Base-by-base conservation (phyloP, 148 eudicot genomes). In the Persicaria maculosa region DNA sequence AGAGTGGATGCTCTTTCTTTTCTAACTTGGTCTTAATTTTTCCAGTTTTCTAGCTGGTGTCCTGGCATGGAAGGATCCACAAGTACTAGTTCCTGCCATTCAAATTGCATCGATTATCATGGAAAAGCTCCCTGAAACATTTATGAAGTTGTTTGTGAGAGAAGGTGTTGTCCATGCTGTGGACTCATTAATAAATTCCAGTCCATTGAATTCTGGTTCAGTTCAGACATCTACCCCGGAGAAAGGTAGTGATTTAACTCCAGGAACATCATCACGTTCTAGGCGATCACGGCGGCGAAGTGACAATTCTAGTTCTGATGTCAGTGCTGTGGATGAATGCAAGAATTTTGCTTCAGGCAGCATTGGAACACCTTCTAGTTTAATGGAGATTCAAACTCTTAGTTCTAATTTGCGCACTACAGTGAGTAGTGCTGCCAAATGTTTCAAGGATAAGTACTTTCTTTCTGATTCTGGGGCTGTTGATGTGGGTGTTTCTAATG, bases 141-240 rank as follows among this genome's bases (percentile, higher is more conserved):
- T 96, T 77, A 84, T 94, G 25, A 92, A 92, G 89, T 79, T 96
- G 92, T 96, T 92, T 80, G 90, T 90, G 25, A 89, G 97, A 79
- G 99, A 96, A 87, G 99, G 99, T 50, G 97, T 96, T 57, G 93
- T 92, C 53, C 97, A 96, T 82, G 99, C 99, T 47, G 85, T 96
- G 46, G 99, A 92, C 75, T 80, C 94, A 16, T 88, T 96, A 73
- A 85, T 92, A 68, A 44, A 86, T 50, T 76, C 83, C n/a, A 81
- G 84, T 71, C 75, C 89, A 47, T 72, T 83, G 68, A 77, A 73
- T 77, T 22, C 86, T 58, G 68, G 25, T 78, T 79, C 85, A 47
- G 75, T 83, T 50, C 91, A 83, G 72, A 73, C 82, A 67, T 81
- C 90, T 55, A 75, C 79, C 7, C 44, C 74, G 46, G 97, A 89